Conservation (phyloP, 306 rosid species). For the Cicer chorassanicum region DNA sequence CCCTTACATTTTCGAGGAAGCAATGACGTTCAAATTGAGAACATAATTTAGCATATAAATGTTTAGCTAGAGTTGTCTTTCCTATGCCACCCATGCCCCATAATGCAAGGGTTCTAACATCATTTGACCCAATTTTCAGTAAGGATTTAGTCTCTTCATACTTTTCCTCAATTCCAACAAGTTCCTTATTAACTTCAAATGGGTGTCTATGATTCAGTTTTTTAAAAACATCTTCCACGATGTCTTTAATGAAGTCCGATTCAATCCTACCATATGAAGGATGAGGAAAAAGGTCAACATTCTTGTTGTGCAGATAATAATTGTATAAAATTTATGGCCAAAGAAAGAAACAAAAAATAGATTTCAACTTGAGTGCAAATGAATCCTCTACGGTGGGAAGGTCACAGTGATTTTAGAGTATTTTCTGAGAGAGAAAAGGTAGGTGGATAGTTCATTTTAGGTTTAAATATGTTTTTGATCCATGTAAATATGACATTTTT, state of each 20-base stretch:
- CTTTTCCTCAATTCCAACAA: slow-evolving; percentile 19
- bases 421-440: background rate
- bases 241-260: slow-evolving; percentile 14
- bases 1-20: slow-evolving; percentile 28
- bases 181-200: background rate
- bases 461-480: too few relatives aligned
- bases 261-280: slow-evolving; percentile 28
- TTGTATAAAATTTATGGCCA: background rate
- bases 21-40: slow-evolving; percentile 24
- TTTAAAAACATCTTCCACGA: slow-evolving; percentile 1
- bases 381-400: too few relatives aligned
- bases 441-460: background rate
- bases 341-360: background rate
- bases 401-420: too few relatives aligned
- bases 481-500: too few relatives aligned
- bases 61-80: slow-evolving; percentile 4
- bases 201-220: background rate
- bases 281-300: background rate
- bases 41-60: background rate
- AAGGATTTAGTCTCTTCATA: background rate
- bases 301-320: background rate
- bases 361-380: too few relatives aligned
- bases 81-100: slow-evolving; percentile 44
- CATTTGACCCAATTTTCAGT: background rate
- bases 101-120: slow-evolving; percentile 25